Evolutionary conservation across 1,139 yeast species (phyloP).

Genomic region (Lodderomyces orthopsilosis): DNA sequence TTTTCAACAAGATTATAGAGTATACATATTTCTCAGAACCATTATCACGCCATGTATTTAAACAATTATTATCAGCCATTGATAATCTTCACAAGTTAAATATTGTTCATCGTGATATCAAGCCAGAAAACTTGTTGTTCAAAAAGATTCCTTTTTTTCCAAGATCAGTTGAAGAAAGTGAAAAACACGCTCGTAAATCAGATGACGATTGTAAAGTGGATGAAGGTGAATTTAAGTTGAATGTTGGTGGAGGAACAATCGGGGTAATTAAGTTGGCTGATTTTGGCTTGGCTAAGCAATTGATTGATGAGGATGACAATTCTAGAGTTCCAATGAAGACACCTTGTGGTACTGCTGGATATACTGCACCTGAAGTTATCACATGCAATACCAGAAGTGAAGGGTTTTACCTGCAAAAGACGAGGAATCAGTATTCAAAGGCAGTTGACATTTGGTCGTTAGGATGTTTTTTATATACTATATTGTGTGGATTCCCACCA

Average conservation of each 20-base stretch:
- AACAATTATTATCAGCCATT: constrained; percentile 81
- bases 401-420: constrained; percentile 25
- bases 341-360: constrained; percentile 65
- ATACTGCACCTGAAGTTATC: constrained; percentile 91
- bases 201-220: constrained; percentile 79
- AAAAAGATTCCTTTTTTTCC: constrained; percentile 46
- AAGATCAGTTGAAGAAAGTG: constrained; percentile 39
- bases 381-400: constrained; percentile 28
- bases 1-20: constrained; percentile 89
- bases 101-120: constrained; percentile 91
- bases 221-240: constrained; percentile 78
- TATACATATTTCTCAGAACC: constrained; percentile 88
- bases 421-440: constrained; percentile 68
- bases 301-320: constrained; percentile 21
- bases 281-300: constrained; percentile 87
- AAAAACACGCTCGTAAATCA: constrained; percentile 52
- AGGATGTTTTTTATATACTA: constrained; percentile 88
- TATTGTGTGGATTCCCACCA: constrained; percentile 94
- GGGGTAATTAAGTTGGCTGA: constrained; percentile 87
- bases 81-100: constrained; percentile 81
- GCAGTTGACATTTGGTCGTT: constrained; percentile 96
- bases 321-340: constrained; percentile 47
- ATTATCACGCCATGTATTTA: constrained; percentile 77
- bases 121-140: constrained; percentile 88
- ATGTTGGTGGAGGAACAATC: constrained; percentile 87